These are phyloP conservation scores for Trichoderma brevicompactum DNA, from an alignment of 2,329 filamentous ascomycete species.

Conservation along the genomic window DNA sequence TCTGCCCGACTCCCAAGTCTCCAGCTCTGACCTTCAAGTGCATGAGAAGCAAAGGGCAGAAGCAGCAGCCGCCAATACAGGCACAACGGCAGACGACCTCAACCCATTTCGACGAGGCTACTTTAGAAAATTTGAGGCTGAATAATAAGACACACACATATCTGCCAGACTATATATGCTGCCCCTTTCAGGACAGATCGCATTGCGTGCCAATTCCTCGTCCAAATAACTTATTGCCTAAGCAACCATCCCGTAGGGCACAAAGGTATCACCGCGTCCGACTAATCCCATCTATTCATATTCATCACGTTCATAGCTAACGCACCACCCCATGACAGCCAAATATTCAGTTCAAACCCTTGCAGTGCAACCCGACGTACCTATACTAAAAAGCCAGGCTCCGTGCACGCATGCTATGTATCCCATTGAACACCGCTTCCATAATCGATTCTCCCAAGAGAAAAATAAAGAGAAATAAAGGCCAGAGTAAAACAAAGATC, in stretches of 20 bases:
- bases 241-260: not conserved
- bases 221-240: not conserved
- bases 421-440: conserved; percentile 26
- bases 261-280: not conserved
- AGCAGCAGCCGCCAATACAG: conserved; percentile 37
- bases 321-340: not conserved
- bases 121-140: conserved; percentile 57
- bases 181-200: not conserved
- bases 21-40: conserved; percentile 46
- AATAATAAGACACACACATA: conserved; percentile 20
- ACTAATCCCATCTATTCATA: conserved; percentile 21
- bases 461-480: not conserved
- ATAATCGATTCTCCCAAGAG: conserved; percentile 5
- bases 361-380: conserved; percentile 25
- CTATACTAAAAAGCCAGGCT: conserved; percentile 25
- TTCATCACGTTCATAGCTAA: conserved; percentile 15
- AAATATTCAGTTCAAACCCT: conserved; percentile 21
- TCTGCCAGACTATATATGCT: conserved; percentile 4
- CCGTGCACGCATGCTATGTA: conserved; percentile 28
- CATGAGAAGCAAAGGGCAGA: conserved; percentile 41
- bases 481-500: not conserved
- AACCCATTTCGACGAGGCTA: conserved; percentile 65
- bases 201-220: not conserved
- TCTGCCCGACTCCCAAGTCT: conserved; percentile 63
- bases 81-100: conserved; percentile 61